Evolutionary conservation across 148 eudicot species (phyloP).

Genomic region (Diospyros lotus): DNA sequence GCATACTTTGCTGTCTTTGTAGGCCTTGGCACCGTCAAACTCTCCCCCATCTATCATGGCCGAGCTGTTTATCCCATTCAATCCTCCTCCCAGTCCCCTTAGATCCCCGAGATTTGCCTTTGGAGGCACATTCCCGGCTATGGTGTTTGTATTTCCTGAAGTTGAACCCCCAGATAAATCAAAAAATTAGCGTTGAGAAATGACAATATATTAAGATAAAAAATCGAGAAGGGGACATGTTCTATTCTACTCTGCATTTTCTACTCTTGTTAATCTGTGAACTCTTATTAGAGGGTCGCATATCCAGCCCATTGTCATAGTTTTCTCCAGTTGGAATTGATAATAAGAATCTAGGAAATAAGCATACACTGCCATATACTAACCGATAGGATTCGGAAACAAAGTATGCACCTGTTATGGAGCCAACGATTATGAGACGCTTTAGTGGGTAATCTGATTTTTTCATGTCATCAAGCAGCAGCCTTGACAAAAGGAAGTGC

Average conservation of each 20-base stretch:
- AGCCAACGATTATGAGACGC: slow-evolving; percentile 79
- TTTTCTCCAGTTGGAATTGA: too few relatives aligned
- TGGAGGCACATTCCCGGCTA: slow-evolving; percentile 95
- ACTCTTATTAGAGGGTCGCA: too few relatives aligned
- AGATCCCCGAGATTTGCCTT: slow-evolving; percentile 89
- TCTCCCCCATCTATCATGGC: slow-evolving; percentile 92
- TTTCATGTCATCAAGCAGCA: slow-evolving; percentile 63
- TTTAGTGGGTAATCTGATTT: slow-evolving; percentile 72
- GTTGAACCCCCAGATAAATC: background rate
- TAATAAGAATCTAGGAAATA: too few relatives aligned
- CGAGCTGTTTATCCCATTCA: slow-evolving; percentile 65
- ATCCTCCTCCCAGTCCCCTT: slow-evolving; percentile 72
- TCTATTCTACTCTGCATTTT: too few relatives aligned
- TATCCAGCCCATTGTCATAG: too few relatives aligned
- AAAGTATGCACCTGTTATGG: slow-evolving; percentile 63
- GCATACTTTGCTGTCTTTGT: slow-evolving; percentile 95
- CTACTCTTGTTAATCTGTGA: too few relatives aligned
- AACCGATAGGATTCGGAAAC: background rate
- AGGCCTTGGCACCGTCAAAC: slow-evolving; percentile 94
- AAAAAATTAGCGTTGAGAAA: background rate
- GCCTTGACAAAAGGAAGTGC: slow-evolving; percentile 65
- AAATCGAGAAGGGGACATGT: too few relatives aligned
- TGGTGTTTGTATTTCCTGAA: slow-evolving; percentile 82
- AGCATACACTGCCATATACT: too few relatives aligned
- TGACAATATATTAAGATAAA: background rate